These are phyloP conservation scores for Russula sp. DNA, from an alignment of 768 basidiomycete genomes.

Conservation along the genomic window DNA sequence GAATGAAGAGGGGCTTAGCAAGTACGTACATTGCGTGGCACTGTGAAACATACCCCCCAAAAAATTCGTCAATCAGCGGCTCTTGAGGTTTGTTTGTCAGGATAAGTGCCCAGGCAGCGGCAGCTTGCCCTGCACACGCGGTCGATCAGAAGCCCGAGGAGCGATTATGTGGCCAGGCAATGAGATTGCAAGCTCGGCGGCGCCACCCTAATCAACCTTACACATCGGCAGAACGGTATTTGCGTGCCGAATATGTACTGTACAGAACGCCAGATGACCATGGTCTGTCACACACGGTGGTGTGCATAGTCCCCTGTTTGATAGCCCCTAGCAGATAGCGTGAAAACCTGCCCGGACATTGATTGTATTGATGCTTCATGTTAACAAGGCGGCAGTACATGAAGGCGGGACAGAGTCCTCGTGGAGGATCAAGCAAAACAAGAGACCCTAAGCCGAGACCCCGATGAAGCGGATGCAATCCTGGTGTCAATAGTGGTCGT, in stretches of 20 bases:
- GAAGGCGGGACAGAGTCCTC: constrained; percentile 2
- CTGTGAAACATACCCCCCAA: neutral
- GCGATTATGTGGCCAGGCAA: neutral
- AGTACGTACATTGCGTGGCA: constrained; percentile 7
- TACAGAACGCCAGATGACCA: neutral
- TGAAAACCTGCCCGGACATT: neutral
- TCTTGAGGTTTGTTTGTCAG: neutral
- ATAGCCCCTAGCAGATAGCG: constrained; percentile 9
- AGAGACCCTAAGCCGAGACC: neutral
- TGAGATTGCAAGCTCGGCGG: neutral
- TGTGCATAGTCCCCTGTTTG: constrained; percentile 7
- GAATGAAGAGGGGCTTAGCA: constrained; percentile 14
- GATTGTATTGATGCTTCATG: neutral
- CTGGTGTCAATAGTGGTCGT: neutral
- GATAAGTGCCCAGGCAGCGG: neutral
- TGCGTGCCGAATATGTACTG: neutral
- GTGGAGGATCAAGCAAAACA: neutral
- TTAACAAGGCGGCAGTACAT: neutral
- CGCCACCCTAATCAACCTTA: neutral
- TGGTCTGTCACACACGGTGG: constrained; percentile 9
- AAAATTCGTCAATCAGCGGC: neutral
- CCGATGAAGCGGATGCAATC: neutral
- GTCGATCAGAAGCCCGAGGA: constrained; percentile 10
- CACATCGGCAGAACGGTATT: neutral
- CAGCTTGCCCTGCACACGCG: neutral